Conservation (phyloP, 192 early-diverging fungal genomes). For the Coemansia sp. region DNA sequence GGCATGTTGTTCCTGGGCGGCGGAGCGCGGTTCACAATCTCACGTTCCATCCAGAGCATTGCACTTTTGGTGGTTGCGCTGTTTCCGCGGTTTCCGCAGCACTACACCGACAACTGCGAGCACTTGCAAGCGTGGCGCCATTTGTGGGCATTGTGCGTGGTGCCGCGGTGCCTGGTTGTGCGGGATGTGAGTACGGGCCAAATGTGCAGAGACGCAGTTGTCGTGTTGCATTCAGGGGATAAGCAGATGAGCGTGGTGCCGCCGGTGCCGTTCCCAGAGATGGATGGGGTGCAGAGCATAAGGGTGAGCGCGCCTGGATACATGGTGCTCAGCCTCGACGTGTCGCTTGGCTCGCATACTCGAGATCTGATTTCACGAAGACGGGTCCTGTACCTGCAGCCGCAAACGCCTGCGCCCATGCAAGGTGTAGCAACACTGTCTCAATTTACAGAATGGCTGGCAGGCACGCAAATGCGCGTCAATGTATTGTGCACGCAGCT, state of each 20-base stretch:
- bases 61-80: constrained; percentile 39
- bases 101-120: constrained; percentile 36
- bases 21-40: constrained; percentile 45
- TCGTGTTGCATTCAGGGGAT: not conserved
- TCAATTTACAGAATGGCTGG: constrained; percentile 26
- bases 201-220: constrained; percentile 28
- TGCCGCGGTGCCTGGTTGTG: constrained; percentile 42
- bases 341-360: constrained; percentile 2
- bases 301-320: constrained; percentile 29
- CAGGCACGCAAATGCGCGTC: not conserved
- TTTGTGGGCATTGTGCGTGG: constrained; percentile 46
- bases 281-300: constrained; percentile 9
- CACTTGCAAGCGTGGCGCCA: constrained; percentile 55
- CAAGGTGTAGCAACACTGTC: not conserved
- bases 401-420: not conserved
- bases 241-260: not conserved
- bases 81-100: constrained; percentile 46
- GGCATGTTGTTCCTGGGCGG: constrained; percentile 46
- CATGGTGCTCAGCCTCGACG: constrained; percentile 21
- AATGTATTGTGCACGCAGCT: constrained; percentile 7
- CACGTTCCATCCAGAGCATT: constrained; percentile 26
- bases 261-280: constrained; percentile 20
- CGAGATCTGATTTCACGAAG: not conserved
- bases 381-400: constrained; percentile 39
- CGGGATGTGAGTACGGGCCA: constrained; percentile 27